phyloP scores from a whole-genome alignment of 495 filamentous ascomycete species.

The Neurospora cerealis region DNA sequence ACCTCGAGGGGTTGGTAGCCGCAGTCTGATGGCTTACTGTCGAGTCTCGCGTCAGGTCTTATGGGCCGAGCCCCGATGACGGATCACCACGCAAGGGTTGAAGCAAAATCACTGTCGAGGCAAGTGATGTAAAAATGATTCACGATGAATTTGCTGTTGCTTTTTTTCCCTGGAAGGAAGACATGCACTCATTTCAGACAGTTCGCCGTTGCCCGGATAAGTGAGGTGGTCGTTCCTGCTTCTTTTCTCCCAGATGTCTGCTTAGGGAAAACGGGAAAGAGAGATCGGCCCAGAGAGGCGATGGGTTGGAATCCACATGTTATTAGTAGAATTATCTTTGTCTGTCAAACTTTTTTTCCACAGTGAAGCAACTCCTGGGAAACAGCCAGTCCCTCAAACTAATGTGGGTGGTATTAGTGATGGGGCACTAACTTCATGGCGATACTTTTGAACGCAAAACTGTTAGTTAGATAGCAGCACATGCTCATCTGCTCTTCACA shows the following conservation, averaged over 20 bases:
- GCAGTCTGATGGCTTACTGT: background rate
- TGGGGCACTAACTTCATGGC: background rate
- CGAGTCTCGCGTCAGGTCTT: background rate
- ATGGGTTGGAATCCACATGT: background rate
- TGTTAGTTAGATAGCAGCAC: background rate
- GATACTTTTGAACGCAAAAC: background rate
- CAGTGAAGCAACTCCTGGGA: background rate
- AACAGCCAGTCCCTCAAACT: background rate
- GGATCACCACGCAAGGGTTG: background rate
- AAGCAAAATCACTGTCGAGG: background rate
- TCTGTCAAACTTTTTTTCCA: background rate
- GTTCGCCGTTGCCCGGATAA: background rate
- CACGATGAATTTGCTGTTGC: background rate
- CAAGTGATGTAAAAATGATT: background rate
- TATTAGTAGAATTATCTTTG: background rate
- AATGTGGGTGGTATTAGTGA: background rate
- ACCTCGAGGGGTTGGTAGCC: background rate
- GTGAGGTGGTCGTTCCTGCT: background rate
- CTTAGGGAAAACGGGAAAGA: background rate
- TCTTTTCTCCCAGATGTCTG: background rate
- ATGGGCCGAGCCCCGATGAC: background rate
- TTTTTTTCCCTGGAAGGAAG: background rate
- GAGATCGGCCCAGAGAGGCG: background rate
- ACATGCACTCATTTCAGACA: background rate
- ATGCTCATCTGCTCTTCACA: background rate